Conservation (phyloP, 345 rosid genomes). For the Streptanthus diversifolius region DNA sequence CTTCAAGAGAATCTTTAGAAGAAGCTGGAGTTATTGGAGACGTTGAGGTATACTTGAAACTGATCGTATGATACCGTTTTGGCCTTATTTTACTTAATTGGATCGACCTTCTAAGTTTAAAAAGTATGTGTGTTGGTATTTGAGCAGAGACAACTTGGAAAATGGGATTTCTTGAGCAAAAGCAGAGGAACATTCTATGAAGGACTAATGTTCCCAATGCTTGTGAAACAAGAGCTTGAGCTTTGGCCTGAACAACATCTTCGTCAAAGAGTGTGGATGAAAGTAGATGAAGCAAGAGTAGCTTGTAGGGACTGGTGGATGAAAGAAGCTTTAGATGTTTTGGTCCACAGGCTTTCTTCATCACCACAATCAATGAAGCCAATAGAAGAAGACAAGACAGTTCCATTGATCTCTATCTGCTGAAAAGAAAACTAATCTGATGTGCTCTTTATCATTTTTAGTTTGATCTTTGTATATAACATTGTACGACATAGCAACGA, state of each 20-base stretch:
- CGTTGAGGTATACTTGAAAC: constrained; percentile 50
- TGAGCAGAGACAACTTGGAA: constrained; percentile 63
- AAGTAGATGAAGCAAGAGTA: constrained; percentile 65
- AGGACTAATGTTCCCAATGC: constrained; percentile 90
- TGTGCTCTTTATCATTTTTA: background rate
- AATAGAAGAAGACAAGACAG: constrained; percentile 10
- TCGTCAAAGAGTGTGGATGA: constrained; percentile 72
- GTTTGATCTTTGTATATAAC: constrained; percentile 3
- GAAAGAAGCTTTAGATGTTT: constrained; percentile 77
- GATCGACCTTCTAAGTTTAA: background rate
- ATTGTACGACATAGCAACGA: background rate
- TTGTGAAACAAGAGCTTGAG: constrained; percentile 67
- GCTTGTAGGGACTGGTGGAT: constrained; percentile 89
- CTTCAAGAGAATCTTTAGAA: constrained; percentile 68
- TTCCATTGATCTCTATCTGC: constrained; percentile 15
- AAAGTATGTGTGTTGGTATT: background rate
- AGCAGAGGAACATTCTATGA: constrained; percentile 69
- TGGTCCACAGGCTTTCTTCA: constrained; percentile 45
- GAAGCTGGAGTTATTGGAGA: constrained; percentile 86
- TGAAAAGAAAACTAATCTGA: background rate
- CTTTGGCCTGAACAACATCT: constrained; percentile 74
- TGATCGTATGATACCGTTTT: background rate
- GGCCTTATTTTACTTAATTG: background rate
- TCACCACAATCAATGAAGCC: background rate
- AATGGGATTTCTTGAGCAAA: constrained; percentile 80